These are phyloP conservation scores for Paecilomyces variotii DNA, from an alignment of 2,329 filamentous ascomycete species.

Conservation along the genomic window DNA sequence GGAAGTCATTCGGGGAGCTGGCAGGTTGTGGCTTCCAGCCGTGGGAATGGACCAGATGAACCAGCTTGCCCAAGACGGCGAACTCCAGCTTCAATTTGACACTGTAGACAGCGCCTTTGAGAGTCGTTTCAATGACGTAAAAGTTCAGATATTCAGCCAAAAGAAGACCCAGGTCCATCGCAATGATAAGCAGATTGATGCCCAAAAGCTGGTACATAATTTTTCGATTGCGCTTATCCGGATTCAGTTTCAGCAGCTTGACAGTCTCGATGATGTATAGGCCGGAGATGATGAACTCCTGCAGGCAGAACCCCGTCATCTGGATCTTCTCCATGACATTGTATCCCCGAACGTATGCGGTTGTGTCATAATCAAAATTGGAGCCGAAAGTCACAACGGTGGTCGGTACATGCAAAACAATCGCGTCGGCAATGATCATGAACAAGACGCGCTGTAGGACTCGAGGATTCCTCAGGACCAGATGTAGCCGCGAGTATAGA, in stretches of 20 bases:
- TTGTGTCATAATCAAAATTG: conserved; percentile 21
- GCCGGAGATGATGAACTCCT: conserved; percentile 47
- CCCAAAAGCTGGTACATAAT: conserved; percentile 43
- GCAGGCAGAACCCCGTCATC: conserved; percentile 49
- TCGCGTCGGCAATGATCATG: conserved; percentile 41
- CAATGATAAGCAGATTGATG: conserved; percentile 43
- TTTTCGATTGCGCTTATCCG: conserved; percentile 33
- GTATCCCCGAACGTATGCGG: conserved; percentile 28
- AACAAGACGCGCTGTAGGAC: conserved; percentile 33
- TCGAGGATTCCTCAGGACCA: conserved; percentile 34
- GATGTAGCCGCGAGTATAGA: conserved; percentile 43
- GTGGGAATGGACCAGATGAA: conserved; percentile 33
- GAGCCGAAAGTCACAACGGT: conserved; percentile 39
- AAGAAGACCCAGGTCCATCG: conserved; percentile 38
- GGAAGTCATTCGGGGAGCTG: conserved; percentile 18
- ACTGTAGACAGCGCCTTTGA: conserved; percentile 42
- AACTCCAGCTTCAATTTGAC: conserved; percentile 45
- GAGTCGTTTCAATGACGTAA: conserved; percentile 40
- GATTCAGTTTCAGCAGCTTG: conserved; percentile 42
- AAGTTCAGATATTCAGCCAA: conserved; percentile 36
- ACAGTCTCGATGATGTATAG: conserved; percentile 49
- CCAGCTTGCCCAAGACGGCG: conserved; percentile 39
- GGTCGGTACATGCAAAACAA: conserved; percentile 39
- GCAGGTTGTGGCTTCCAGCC: conserved; percentile 29
- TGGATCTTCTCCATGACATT: conserved; percentile 48